Evolutionary conservation across 768 basidiomycete species (phyloP), one percentile per base, ranked within the genome.

Genomic region (Pisolithus orientalis): DNA sequence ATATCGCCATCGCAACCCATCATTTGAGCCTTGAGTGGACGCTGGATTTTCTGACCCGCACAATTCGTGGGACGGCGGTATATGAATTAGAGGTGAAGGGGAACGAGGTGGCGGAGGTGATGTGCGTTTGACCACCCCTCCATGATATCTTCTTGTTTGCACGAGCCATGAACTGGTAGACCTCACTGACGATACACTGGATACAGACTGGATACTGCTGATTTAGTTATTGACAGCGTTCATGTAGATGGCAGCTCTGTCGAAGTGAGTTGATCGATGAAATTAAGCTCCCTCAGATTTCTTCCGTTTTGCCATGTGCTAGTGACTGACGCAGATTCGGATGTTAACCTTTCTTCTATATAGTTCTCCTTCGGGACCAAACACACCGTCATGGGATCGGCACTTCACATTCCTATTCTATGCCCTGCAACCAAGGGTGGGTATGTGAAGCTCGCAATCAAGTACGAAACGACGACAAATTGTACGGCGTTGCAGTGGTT

Each of bases 401-500:
- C 89, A 0, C 70, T 96, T 37, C 78, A 75, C 42, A 71, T 94
- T 32, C 57, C 73, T 1, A 73, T 94, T 7, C 74, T 77, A 0
- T 48, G 56, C n/a, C 57, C 65, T 2, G 55, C 21, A 8, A 39
- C 25, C n/a, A 39, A 44, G 9, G 82, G 78, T 13, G 69, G 76
- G n/a, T 62, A 56, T 8, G 53, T 72, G 9, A 65, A 69, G 1
- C 65, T 92, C 40, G 70, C 75, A 38, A 77, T 90, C 50, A 73
- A 68, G 28, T 95, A 95, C 66, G 69, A 74, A 49, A 95, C 94
- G 2, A 92, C 89, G 4, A 70, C 80, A 52, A 73, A 77, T 8
- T 83, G 82, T 62, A 84, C 83, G 1, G 91, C 94, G 0, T 69
- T 97, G 13, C 90, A 94, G 53, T 97, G 92, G 92, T 76, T 95